Conservation (phyloP, 805 yeast species). For the Zygosaccharomyces bailii region DNA sequence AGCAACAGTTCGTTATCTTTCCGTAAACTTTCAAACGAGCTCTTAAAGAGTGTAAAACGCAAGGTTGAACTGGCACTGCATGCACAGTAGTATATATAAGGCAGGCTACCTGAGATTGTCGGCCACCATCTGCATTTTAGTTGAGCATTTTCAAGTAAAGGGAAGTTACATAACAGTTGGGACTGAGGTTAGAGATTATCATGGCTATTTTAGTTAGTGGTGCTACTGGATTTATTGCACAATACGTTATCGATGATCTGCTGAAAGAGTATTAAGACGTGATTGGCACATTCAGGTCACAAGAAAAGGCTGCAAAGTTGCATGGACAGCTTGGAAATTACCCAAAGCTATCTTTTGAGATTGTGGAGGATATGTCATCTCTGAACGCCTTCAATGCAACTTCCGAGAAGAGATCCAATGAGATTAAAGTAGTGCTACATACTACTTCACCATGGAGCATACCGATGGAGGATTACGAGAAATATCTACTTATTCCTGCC, state of each 20-base stretch:
- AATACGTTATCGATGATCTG: slow-evolving; percentile 42
- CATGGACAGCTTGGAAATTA: slow-evolving; percentile 29
- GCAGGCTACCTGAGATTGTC: no score
- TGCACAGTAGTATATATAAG: no score
- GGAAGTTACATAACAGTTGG: no score
- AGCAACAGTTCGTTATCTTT: no score
- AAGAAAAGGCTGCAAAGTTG: slow-evolving; percentile 42
- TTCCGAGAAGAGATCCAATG: slow-evolving; percentile 38
- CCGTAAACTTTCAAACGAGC: no score
- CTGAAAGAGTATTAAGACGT: slow-evolving; percentile 42
- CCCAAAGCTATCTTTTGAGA: slow-evolving; percentile 28
- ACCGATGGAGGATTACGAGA: slow-evolving; percentile 40
- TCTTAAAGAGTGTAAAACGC: no score
- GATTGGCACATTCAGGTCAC: slow-evolving; percentile 49
- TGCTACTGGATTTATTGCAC: slow-evolving; percentile 51
- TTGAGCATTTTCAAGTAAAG: no score
- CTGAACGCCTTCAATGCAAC: slow-evolving; percentile 46
- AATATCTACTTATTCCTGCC: slow-evolving; percentile 55
- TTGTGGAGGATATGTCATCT: slow-evolving; percentile 36
- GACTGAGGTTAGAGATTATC: background rate
- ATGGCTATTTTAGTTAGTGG: slow-evolving; percentile 46
- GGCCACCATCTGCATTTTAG: no score
- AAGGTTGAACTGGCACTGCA: no score
- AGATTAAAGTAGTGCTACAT: slow-evolving; percentile 46
- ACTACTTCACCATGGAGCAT: slow-evolving; percentile 48